These are phyloP conservation scores for Aspergillus udagawae DNA, from an alignment of 2,329 filamentous ascomycete genomes.

Conservation along the genomic window DNA sequence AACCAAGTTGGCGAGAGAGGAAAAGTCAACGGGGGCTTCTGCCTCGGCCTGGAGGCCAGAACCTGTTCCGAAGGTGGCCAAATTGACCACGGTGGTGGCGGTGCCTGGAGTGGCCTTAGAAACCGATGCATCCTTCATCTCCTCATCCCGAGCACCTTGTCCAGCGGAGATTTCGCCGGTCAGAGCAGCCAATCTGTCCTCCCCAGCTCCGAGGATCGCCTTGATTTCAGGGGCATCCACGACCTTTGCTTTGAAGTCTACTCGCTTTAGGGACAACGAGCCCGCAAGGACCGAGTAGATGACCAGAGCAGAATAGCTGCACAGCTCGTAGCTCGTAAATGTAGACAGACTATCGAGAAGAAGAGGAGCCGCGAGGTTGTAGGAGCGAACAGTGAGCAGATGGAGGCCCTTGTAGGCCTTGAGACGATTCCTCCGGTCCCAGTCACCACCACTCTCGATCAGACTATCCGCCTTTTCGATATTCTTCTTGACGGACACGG, in stretches of 20 bases:
- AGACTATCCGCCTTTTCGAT: conserved; percentile 84
- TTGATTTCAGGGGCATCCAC: conserved; percentile 98
- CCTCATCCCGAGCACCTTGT: conserved; percentile 70
- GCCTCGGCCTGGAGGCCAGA: conserved; percentile 65
- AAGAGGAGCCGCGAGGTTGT: conserved; percentile 83
- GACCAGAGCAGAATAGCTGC: conserved; percentile 91
- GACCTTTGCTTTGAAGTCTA: conserved; percentile 98
- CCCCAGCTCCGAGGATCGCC: conserved; percentile 84
- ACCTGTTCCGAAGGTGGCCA: conserved; percentile 73
- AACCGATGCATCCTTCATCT: conserved; percentile 62
- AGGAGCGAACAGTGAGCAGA: conserved; percentile 84
- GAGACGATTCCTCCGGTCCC: conserved; percentile 95
- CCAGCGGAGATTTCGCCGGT: conserved; percentile 77
- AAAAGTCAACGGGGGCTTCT: conserved; percentile 83
- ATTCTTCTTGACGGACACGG: conserved; percentile 86
- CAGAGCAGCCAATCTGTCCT: conserved; percentile 81
- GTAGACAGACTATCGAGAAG: conserved; percentile 96
- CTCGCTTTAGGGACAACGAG: conserved; percentile 88
- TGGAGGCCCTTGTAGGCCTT: conserved; percentile 98
- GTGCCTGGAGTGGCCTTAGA: conserved; percentile 48
- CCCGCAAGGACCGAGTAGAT: conserved; percentile 94
- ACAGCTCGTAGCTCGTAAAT: conserved; percentile 97
- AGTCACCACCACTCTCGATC: conserved; percentile 93
- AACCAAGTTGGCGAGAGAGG: conserved; percentile 79
- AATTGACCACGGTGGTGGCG: conserved; percentile 74